Evolutionary conservation across 1,284 basidiomycete species (phyloP), one percentile per base, ranked within the genome.

Genomic region (Athelia psychrophila): DNA sequence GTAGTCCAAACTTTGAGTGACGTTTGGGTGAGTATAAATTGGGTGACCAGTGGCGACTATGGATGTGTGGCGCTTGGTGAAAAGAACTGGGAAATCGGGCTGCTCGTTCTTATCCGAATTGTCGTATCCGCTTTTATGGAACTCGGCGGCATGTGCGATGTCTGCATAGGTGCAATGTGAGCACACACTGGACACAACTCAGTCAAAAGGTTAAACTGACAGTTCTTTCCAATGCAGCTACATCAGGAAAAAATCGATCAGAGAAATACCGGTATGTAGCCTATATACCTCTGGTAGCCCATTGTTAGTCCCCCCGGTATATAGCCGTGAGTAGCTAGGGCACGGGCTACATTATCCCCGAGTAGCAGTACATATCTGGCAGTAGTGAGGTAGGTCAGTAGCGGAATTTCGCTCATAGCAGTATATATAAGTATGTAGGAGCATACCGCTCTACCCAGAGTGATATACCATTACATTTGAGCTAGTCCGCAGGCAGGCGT

Each of bases 21-120:
- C 60, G 24, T 53, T 47, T 1, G 64, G 64, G 53, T 68, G 66
- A 18, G 64, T 59, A 50, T 64, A 65, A 44, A 68, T 66, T 12
- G 53, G 51, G n/a, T 54, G 35, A 12, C 55, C 56, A 42, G 50
- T 49, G 3, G 58, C 57, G 32, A 67, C 53, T 47, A 68, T 68
- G 2, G 66, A 66, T 1, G 65, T 58, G 16, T 60, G 59, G 10
- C 66, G 65, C 53, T 68, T 68, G 15, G 66, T 68, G 57, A 68
- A 68, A 51, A 67, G 62, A 13, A 68, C 65, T 54, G 56, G 42
- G 45, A 59, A 54, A 19, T 61, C 58, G 2, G 66, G 66, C 42
- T 60, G 55, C 23, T 60, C 63, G 36, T 62, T 60, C 51, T 56
- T 62, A 46, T 65, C 62, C 24, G 56, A 58, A 9, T 53, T 53